phyloP scores from a whole-genome alignment of 2,329 filamentous ascomycete species.

The Colletotrichum sp. region DNA sequence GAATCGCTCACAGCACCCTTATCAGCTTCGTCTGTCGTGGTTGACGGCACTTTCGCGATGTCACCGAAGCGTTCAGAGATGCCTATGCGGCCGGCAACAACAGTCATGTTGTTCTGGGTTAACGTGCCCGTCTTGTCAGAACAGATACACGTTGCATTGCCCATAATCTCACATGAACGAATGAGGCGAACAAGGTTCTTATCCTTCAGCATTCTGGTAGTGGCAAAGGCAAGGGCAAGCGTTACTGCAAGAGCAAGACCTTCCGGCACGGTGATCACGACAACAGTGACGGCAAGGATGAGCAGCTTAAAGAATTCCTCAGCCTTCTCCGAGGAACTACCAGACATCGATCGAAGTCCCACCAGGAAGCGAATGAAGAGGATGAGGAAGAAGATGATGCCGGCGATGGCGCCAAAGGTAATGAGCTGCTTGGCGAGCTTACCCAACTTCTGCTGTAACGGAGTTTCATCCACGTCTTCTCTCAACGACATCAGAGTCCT shows the following conservation, averaged over 20 bases:
- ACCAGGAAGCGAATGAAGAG: slow-evolving; percentile 45
- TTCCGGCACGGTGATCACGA: slow-evolving; percentile 66
- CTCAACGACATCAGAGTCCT: slow-evolving; percentile 81
- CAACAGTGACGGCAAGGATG: slow-evolving; percentile 62
- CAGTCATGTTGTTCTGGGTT: slow-evolving; percentile 68
- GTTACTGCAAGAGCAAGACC: slow-evolving; percentile 67
- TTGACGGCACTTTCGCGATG: background rate
- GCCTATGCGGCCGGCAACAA: slow-evolving; percentile 64
- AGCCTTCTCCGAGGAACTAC: slow-evolving; percentile 51
- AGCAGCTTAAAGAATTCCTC: slow-evolving; percentile 62
- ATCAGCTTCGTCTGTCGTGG: slow-evolving; percentile 13
- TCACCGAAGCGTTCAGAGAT: slow-evolving; percentile 40
- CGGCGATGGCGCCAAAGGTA: slow-evolving; percentile 44
- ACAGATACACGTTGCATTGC: slow-evolving; percentile 67
- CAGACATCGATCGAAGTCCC: slow-evolving; percentile 28
- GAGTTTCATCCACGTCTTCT: slow-evolving; percentile 79
- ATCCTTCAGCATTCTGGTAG: slow-evolving; percentile 66
- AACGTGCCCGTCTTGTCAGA: slow-evolving; percentile 72
- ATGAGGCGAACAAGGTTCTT: slow-evolving; percentile 67
- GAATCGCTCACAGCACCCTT: slow-evolving; percentile 27
- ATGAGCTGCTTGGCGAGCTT: slow-evolving; percentile 77
- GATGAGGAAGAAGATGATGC: slow-evolving; percentile 45
- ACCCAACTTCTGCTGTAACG: slow-evolving; percentile 79
- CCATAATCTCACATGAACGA: slow-evolving; percentile 68
- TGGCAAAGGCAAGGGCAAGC: slow-evolving; percentile 66